Evolutionary conservation across 139 green algal genomes (phyloP).

Genomic region (Ostreobium quekettii): DNA sequence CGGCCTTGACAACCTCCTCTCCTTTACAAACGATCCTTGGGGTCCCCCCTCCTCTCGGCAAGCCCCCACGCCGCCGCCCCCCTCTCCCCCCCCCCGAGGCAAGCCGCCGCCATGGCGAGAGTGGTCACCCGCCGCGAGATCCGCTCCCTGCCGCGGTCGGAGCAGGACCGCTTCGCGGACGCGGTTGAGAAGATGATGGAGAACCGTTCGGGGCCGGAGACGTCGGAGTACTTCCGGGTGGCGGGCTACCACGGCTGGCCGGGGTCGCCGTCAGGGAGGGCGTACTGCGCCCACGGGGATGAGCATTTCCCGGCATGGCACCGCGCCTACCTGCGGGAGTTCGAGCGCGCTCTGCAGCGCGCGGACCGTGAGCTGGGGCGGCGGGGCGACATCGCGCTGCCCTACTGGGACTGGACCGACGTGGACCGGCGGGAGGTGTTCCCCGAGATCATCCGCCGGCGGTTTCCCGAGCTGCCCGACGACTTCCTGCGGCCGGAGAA

Average conservation of each 20-base stretch:
- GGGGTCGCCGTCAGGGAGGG: no score
- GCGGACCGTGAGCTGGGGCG: conserved; percentile 19
- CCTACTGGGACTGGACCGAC: conserved; percentile 28
- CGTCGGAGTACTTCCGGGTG: conserved; percentile 21
- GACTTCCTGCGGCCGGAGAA: not conserved
- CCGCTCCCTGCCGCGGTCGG: conserved; percentile 7
- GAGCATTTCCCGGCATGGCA: conserved; percentile 30
- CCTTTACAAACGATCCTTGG: no score
- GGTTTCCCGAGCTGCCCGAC: not conserved
- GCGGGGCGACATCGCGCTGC: conserved; percentile 18
- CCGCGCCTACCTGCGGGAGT: conserved; percentile 24
- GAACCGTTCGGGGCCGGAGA: not conserved
- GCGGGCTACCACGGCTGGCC: conserved; percentile 28
- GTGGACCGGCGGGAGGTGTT: conserved; percentile 12
- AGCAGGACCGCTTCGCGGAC: conserved; percentile 15
- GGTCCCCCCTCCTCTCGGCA: no score
- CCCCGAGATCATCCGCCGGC: conserved; percentile 12
- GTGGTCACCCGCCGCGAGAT: conserved; percentile 17
- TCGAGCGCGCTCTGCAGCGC: conserved; percentile 24
- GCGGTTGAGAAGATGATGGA: conserved; percentile 31
- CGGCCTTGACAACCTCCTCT: no score
- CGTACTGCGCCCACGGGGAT: conserved; percentile 22
- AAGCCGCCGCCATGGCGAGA: no score
- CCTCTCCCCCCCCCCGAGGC: no score
- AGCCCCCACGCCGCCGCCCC: no score